Conservation (phyloP, 768 basidiomycete species). For the Amanita exitialis region DNA sequence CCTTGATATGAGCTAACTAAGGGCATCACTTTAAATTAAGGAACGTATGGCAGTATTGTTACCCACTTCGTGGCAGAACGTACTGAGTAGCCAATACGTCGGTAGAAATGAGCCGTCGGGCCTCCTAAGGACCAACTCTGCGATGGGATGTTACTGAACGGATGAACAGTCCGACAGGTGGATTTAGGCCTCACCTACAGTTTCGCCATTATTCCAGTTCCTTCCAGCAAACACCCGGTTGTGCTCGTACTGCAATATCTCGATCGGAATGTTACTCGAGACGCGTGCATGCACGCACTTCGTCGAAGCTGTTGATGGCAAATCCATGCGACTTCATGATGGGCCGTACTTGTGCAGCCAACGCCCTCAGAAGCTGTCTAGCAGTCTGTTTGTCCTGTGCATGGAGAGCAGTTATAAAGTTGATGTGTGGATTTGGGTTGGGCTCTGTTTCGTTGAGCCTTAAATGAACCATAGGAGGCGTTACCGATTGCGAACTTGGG, state of each 20-base stretch:
- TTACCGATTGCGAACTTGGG: neutral
- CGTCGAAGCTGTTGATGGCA: constrained; percentile 69
- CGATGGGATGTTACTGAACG: neutral
- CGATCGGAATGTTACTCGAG: no score
- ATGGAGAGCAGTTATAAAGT: constrained; percentile 61
- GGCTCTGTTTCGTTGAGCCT: constrained; percentile 58
- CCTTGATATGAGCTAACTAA: constrained; percentile 82
- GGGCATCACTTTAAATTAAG: constrained; percentile 9
- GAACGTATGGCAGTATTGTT: neutral
- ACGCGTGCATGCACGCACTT: constrained; percentile 35
- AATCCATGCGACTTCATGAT: constrained; percentile 78
- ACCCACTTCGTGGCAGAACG: constrained; percentile 74
- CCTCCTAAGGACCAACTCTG: constrained; percentile 69
- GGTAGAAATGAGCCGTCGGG: constrained; percentile 51
- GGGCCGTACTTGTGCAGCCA: constrained; percentile 78
- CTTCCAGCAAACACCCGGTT: constrained; percentile 73
- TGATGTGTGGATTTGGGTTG: constrained; percentile 70
- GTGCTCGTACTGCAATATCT: constrained; percentile 51
- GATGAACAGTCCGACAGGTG: neutral
- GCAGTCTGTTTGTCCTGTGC: constrained; percentile 46
- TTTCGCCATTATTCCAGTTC: constrained; percentile 82
- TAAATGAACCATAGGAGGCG: constrained; percentile 52
- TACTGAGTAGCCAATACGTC: constrained; percentile 61
- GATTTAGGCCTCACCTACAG: constrained; percentile 41
- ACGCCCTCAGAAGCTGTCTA: constrained; percentile 60